Percentiles rank a stretch among this genome's conserved stretches.
Evolutionary conservation across 1,284 basidiomycete species (phyloP).

Genomic region (Ceratobasidium sp.): DNA sequence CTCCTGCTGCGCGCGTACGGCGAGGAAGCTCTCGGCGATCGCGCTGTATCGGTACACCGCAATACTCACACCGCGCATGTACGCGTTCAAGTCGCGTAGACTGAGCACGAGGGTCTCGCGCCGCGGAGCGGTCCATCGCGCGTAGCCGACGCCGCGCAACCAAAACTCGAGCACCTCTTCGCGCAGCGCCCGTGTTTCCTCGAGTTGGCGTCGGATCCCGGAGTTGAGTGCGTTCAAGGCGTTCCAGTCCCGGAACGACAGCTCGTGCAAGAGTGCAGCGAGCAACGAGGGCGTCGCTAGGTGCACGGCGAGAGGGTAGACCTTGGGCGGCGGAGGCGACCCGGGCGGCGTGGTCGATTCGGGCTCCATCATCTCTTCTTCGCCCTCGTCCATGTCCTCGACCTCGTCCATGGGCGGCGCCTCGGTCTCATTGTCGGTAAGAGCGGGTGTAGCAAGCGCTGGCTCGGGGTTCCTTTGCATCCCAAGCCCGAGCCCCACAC

Average conservation of each 20-base stretch:
- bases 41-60: conserved; percentile 75
- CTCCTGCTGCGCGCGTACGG: conserved; percentile 51
- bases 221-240: conserved; percentile 42
- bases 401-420: conserved; percentile 49
- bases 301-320: conserved; percentile 43
- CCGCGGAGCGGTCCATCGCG: conserved; percentile 66
- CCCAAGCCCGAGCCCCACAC: conserved; percentile 7
- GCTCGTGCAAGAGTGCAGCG: conserved; percentile 39
- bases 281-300: conserved; percentile 41
- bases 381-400: conserved; percentile 50
- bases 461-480: conserved; percentile 1
- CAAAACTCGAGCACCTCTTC: conserved; percentile 74
- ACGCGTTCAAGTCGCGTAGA: conserved; percentile 76
- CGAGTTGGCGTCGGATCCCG: conserved; percentile 52
- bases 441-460: conserved; percentile 25
- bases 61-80: conserved; percentile 78
- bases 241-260: conserved; percentile 43
- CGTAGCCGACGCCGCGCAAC: conserved; percentile 71
- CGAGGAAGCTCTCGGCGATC: conserved; percentile 64
- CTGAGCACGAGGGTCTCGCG: conserved; percentile 69
- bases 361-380: conserved; percentile 46
- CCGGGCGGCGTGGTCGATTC: conserved; percentile 43
- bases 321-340: conserved; percentile 44
- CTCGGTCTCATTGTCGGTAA: conserved; percentile 41
- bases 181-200: conserved; percentile 61